Percentiles rank a stretch among this genome's conserved stretches.
phyloP scores from a whole-genome alignment of 345 rosid genomes.

The Sisymbrium altissimum region DNA sequence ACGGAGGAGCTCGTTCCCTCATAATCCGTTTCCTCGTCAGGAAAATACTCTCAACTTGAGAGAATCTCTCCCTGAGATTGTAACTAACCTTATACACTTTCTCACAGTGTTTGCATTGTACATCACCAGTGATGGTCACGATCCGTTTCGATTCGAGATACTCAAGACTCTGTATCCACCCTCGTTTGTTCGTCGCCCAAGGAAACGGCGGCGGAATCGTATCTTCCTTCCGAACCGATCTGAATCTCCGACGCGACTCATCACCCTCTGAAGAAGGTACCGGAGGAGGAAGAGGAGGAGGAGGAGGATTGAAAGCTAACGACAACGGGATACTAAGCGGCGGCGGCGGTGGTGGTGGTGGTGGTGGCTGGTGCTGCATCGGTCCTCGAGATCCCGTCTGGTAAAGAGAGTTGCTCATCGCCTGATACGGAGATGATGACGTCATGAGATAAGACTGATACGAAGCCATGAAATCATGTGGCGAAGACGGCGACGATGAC shows the following conservation, averaged over 20 bases:
- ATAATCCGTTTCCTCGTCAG: slow-evolving; percentile 26
- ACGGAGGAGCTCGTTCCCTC: slow-evolving; percentile 66
- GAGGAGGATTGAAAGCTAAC: neutral
- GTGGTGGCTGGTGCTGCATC: neutral
- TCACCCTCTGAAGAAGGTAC: too few species aligned
- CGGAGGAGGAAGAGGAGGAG: too few species aligned
- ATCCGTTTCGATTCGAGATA: slow-evolving; percentile 40
- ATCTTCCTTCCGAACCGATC: slow-evolving; percentile 28
- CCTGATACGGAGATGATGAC: too few species aligned
- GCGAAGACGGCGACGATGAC: too few species aligned
- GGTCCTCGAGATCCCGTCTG: too few species aligned
- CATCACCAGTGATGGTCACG: slow-evolving; percentile 38
- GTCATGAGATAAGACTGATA: neutral
- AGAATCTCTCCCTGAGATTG: slow-evolving; percentile 51
- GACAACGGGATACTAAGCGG: neutral
- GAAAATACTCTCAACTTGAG: slow-evolving; percentile 39
- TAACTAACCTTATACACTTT: slow-evolving; percentile 41
- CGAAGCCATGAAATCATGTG: neutral
- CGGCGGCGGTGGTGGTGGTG: neutral
- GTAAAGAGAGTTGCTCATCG: too few species aligned
- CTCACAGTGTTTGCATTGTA: slow-evolving; percentile 75
- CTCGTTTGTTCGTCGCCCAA: slow-evolving; percentile 64
- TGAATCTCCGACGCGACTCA: slow-evolving; percentile 4
- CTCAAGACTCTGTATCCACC: slow-evolving; percentile 42
- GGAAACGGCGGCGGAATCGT: slow-evolving; percentile 49